phyloP scores from a whole-genome alignment of 2,329 filamentous ascomycete genomes.

The Polychaeton citri region DNA sequence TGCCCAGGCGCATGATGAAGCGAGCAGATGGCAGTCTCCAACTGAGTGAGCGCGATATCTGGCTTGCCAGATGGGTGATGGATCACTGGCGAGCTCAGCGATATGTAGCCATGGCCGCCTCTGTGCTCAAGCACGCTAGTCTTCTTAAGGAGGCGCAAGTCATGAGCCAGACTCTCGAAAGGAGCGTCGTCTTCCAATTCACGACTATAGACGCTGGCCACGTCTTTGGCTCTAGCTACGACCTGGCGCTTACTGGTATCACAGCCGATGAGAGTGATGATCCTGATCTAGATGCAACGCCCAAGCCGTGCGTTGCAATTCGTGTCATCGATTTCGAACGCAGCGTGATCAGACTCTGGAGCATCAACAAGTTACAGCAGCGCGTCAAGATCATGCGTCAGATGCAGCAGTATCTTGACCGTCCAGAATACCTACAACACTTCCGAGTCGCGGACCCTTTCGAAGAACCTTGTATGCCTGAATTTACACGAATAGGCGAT shows the following conservation, averaged over 20 bases:
- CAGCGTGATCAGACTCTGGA: conserved; percentile 82
- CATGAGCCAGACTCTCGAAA: conserved; percentile 93
- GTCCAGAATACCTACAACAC: conserved; percentile 87
- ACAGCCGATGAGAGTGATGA: conserved; percentile 73
- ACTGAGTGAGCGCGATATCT: conserved; percentile 59
- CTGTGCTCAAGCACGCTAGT: conserved; percentile 75
- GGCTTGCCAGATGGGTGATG: conserved; percentile 52
- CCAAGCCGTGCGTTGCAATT: conserved; percentile 82
- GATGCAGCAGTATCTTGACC: conserved; percentile 91
- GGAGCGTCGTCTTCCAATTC: conserved; percentile 89
- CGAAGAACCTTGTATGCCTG: conserved; percentile 74
- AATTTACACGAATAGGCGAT: conserved; percentile 86
- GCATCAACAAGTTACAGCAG: conserved; percentile 77
- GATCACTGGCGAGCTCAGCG: conserved; percentile 70
- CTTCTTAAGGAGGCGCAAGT: conserved; percentile 91
- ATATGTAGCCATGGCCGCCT: conserved; percentile 89
- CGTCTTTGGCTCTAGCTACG: conserved; percentile 82
- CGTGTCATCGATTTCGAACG: conserved; percentile 85
- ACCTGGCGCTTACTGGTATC: conserved; percentile 86
- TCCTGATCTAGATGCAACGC: conserved; percentile 53
- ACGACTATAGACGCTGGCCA: conserved; percentile 82
- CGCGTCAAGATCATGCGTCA: conserved; percentile 87
- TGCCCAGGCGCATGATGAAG: conserved; percentile 30
- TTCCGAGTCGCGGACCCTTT: conserved; percentile 90
- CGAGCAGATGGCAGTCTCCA: conserved; percentile 22